phyloP scores from a whole-genome alignment of 495 filamentous ascomycete species.

The Penicillium canariense region DNA sequence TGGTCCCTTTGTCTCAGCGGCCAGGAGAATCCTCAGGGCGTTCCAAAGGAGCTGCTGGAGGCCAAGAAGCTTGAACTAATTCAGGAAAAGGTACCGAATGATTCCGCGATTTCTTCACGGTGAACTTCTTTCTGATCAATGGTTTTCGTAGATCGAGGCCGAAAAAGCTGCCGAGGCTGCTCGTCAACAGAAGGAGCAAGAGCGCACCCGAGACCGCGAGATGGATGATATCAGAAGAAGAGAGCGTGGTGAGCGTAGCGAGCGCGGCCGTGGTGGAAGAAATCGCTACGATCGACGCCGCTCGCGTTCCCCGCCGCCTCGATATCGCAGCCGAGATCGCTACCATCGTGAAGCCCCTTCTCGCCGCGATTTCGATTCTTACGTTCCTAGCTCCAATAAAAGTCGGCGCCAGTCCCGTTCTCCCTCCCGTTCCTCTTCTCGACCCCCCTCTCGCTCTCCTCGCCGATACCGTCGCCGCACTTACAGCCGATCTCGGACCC shows the following conservation, averaged over 20 bases:
- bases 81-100: slow-evolving; percentile 73
- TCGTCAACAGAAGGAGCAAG: slow-evolving; percentile 66
- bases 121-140: slow-evolving; percentile 9
- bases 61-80: slow-evolving; percentile 93
- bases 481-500: slow-evolving; percentile 42
- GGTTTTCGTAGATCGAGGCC: slow-evolving; percentile 63
- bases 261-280: slow-evolving; percentile 54
- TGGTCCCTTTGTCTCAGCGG: slow-evolving; percentile 91
- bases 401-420: slow-evolving; percentile 38
- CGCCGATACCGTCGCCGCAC: slow-evolving; percentile 25
- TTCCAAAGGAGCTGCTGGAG: slow-evolving; percentile 91
- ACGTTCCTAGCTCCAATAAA: slow-evolving; percentile 48
- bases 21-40: slow-evolving; percentile 81
- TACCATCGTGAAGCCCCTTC: slow-evolving; percentile 51
- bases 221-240: slow-evolving; percentile 65
- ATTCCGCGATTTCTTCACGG: not conserved
- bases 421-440: slow-evolving; percentile 34
- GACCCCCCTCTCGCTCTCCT: slow-evolving; percentile 25
- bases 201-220: slow-evolving; percentile 55
- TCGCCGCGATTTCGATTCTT: slow-evolving; percentile 56
- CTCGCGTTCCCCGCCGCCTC: slow-evolving; percentile 65
- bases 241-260: slow-evolving; percentile 68
- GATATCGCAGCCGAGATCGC: slow-evolving; percentile 53
- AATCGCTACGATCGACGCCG: slow-evolving; percentile 48
- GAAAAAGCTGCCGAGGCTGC: slow-evolving; percentile 78